A percentile compares a stretch with the other conserved stretches of the same genome.
Evolutionary conservation across 306 rosid species (phyloP).

Genomic region (Urtica urens): DNA sequence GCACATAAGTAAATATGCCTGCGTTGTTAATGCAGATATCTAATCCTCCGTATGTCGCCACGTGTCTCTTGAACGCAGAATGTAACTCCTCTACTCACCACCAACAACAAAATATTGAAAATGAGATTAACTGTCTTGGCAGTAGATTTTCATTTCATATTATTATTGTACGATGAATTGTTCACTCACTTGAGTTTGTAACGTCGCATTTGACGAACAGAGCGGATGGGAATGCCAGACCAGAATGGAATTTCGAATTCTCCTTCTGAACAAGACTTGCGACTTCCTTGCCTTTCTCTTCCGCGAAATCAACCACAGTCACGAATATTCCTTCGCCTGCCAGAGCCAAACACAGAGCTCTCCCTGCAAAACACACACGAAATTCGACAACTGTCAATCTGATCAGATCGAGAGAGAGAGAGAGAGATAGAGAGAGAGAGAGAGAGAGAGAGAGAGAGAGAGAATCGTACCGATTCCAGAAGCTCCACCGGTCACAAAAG

Average conservation of each 20-base stretch:
- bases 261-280: slow-evolving; percentile 37
- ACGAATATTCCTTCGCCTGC: slow-evolving; percentile 78
- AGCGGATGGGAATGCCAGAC: slow-evolving; percentile 45
- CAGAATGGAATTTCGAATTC: slow-evolving; percentile 50
- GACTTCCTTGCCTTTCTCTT: slow-evolving; percentile 59
- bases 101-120: too few relatives aligned
- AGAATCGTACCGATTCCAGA: slow-evolving; percentile 67
- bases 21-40: slow-evolving; percentile 82
- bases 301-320: slow-evolving; percentile 75
- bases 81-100: slow-evolving; percentile 59
- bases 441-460: not conserved
- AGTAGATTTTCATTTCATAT: too few relatives aligned
- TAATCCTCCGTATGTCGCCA: slow-evolving; percentile 61
- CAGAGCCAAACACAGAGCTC: slow-evolving; percentile 66
- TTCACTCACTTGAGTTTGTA: slow-evolving; percentile 46
- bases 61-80: slow-evolving; percentile 70
- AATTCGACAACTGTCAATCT: too few relatives aligned
- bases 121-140: too few relatives aligned
- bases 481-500: slow-evolving; percentile 85
- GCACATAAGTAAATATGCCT: slow-evolving; percentile 36
- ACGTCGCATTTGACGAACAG: slow-evolving; percentile 66
- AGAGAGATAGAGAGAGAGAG: too few relatives aligned
- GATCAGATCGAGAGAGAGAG: too few relatives aligned
- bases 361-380: slow-evolving; percentile 70
- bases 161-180: too few relatives aligned